Base-by-base conservation (phyloP, 176 grass and related monocot genomes). In the Oryza australiensis region DNA sequence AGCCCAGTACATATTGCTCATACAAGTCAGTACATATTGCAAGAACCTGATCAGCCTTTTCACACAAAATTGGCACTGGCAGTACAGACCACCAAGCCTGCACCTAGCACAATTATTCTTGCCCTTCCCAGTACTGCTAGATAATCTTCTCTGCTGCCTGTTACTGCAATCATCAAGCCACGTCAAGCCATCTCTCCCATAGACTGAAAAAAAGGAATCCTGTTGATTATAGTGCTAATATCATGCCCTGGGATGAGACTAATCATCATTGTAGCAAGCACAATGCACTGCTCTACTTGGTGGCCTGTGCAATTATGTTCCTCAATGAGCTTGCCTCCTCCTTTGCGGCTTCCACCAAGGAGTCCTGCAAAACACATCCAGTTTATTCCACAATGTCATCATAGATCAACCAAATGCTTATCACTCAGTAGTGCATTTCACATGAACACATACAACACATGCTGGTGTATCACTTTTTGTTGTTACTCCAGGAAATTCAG, bases 271-370 rank as follows among this genome's bases (percentile, higher is more conserved):
- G 85, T 81, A 75, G 14, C 60, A 43, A 62, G 68, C 69, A 80
- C 78, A 27, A 75, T 11, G 77, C 66, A 77, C 81, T 91, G 84
- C 81, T 91, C 85, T 94, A 91, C 76, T 86, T 89, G 72, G 87
- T 90, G 70, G 82, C 90, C 82, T 82, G 88, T 43, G 93, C 86
- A 79, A 92, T 95, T 66, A 95, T 92, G 68, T 80, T 92, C 85
- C 90, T 88, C 55, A 88, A 79, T 22, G 93, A 92, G 80, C 79
- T 68, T 69, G 87, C 85, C 79, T 88, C 78, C 79, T 90, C 90
- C 78, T 94, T 86, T 55, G 89, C 89, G 7, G 86, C 87, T 81
- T 94, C 90, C 78, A 92, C 88, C 80, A 95, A 28, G 69, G 75
- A 62, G 80, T 84, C 93, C 90, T 88, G 82, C 66, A n/a, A 73